phyloP scores from a whole-genome alignment of 805 yeast genomes.

The Sugiyamaella chiloensis region DNA sequence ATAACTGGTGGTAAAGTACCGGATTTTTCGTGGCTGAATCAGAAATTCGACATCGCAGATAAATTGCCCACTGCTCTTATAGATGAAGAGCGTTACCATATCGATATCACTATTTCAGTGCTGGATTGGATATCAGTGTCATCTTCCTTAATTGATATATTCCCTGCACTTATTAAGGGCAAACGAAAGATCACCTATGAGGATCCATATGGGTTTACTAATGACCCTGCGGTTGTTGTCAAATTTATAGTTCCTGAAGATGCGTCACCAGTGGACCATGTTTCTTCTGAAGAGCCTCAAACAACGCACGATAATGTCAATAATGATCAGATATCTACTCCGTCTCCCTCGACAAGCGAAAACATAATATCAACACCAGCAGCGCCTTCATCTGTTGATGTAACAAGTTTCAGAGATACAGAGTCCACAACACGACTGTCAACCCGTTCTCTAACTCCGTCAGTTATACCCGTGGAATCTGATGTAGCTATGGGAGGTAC shows the following conservation, averaged over 20 bases:
- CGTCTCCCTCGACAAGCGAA: too few species aligned
- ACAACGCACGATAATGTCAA: too few species aligned
- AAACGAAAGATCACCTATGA: slow-evolving; percentile 16
- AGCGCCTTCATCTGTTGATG: neutral
- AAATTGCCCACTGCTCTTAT: slow-evolving; percentile 7
- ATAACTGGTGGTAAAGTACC: neutral
- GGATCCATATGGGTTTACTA: slow-evolving; percentile 21
- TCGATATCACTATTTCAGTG: slow-evolving; percentile 17
- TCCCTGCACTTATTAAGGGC: slow-evolving; percentile 12
- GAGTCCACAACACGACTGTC: neutral
- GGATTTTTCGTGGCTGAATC: slow-evolving; percentile 16
- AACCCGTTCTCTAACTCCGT: neutral
- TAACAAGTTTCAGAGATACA: neutral
- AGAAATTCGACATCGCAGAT: slow-evolving; percentile 10
- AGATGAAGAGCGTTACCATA: slow-evolving; percentile 4
- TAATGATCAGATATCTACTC: too few species aligned
- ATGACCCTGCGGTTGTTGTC: slow-evolving; percentile 15
- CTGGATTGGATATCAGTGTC: slow-evolving; percentile 23
- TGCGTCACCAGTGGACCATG: neutral
- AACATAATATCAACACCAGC: too few species aligned
- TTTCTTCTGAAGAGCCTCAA: neutral
- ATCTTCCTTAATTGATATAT: slow-evolving; percentile 17
- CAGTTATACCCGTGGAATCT: neutral
- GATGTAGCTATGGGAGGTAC: neutral
- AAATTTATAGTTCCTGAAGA: slow-evolving; percentile 18